A percentile compares a stretch with the other conserved stretches of the same genome.
phyloP scores from a whole-genome alignment of 495 filamentous ascomycete species.

The Talaromyces wortmannii region DNA sequence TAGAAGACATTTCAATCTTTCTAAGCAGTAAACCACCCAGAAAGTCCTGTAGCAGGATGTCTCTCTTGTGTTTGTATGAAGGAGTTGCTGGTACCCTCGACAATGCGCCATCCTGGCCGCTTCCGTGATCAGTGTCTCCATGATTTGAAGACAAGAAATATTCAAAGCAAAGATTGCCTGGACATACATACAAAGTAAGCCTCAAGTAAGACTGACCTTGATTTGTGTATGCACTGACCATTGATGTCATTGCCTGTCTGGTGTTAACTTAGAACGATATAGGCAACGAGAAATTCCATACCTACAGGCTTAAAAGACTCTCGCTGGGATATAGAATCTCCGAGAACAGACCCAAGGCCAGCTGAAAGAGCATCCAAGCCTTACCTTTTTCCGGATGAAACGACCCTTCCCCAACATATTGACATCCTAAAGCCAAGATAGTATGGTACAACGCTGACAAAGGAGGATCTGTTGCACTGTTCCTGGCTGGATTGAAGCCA shows the following conservation, averaged over 20 bases:
- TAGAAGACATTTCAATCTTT: conserved; percentile 17
- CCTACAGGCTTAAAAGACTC: conserved; percentile 15
- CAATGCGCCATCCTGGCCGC: conserved; percentile 8
- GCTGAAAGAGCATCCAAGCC: conserved; percentile 19
- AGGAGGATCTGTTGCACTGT: not conserved
- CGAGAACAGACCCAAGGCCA: conserved; percentile 8
- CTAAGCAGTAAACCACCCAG: conserved; percentile 25
- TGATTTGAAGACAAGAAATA: conserved; percentile 16
- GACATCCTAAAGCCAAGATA: conserved; percentile 23
- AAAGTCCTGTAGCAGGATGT: too few species aligned
- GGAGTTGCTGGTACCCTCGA: too few species aligned
- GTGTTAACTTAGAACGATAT: not conserved
- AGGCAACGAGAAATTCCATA: not conserved
- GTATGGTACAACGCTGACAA: conserved; percentile 21
- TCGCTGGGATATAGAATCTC: conserved; percentile 4
- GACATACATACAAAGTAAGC: too few species aligned
- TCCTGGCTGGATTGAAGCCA: not conserved
- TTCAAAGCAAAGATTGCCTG: conserved; percentile 13
- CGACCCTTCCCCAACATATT: conserved; percentile 13
- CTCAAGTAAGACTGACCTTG: too few species aligned
- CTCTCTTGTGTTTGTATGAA: too few species aligned
- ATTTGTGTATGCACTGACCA: conserved; percentile 4
- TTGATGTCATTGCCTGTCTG: conserved; percentile 10
- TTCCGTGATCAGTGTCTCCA: conserved; percentile 17
- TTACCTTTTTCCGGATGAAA: conserved; percentile 17